Evolutionary conservation across 2,329 filamentous ascomycete species (phyloP), one percentile per base, ranked within the genome.

Genomic region (Penicillium sp.): DNA sequence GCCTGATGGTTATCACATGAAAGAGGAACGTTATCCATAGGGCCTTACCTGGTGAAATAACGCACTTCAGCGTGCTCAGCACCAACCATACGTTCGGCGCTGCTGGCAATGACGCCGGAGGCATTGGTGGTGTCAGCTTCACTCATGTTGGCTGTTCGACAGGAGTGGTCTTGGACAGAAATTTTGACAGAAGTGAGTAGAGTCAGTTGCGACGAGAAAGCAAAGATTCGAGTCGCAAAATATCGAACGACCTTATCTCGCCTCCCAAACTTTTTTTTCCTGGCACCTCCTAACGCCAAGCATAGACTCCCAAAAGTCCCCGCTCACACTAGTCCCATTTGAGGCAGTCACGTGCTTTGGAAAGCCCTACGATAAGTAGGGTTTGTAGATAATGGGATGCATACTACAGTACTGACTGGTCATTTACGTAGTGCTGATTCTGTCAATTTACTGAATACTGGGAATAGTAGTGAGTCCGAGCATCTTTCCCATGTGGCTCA

Each of bases 51-150:
- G 76, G 96, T 97, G 78, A 97, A 97, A 79, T 97, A 98, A 73
- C 97, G 93, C 72, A 94, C 90, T 79, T 98, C 93, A 56, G 90
- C 93, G 76, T 95, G 90, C 69, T 88, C 86, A 80, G 95, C 84
- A 61, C 71, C 73, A 32, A 71, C 70, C 71, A 75, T 73, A 52
- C 71, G 66, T 55, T 76, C 73, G 52, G 72, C 73, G 48, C 70
- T 73, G 62, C 68, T 71, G 50, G 66, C 57, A 45, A 62, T 68
- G 42, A 55, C 56, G 40, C 53, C 55, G 46, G 62, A 40, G 51
- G 61, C 50, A 37, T 60, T 57, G 51, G 58, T 44, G 49, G 50
- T 53, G 39, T 56, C 57, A 27, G 53, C 44, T 55, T 52, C 64
- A 49, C 63, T 60, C 67, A 66, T 72, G 48, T 49, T 66, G 49